These are phyloP conservation scores for Trichoderma sp. DNA, from an alignment of 2,329 filamentous ascomycete genomes.

Conservation along the genomic window DNA sequence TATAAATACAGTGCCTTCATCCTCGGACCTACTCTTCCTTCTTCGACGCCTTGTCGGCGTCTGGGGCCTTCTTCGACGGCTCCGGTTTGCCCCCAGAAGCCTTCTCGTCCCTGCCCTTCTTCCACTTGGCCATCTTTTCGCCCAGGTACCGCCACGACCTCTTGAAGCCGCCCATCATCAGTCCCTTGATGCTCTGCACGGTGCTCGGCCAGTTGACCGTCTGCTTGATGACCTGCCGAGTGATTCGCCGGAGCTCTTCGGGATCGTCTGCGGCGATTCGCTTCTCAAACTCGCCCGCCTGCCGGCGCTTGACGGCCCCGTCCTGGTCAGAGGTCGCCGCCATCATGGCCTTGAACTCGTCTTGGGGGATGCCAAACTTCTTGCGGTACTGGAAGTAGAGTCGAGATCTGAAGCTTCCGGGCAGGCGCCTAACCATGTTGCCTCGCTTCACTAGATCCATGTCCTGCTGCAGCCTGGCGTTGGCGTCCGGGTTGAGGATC, in stretches of 20 bases:
- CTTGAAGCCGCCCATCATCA: slow-evolving; percentile 73
- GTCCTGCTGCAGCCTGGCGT: slow-evolving; percentile 77
- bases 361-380: slow-evolving; percentile 81
- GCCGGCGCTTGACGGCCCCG: slow-evolving; percentile 67
- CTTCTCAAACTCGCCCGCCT: slow-evolving; percentile 83
- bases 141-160: slow-evolving; percentile 74
- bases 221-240: slow-evolving; percentile 76
- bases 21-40: slow-evolving; percentile 3
- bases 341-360: slow-evolving; percentile 85
- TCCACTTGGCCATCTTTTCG: slow-evolving; percentile 76
- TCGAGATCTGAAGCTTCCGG: slow-evolving; percentile 81
- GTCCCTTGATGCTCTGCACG: slow-evolving; percentile 80
- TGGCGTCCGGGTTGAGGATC: slow-evolving; percentile 52
- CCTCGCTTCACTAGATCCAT: slow-evolving; percentile 89
- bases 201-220: slow-evolving; percentile 94
- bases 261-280: slow-evolving; percentile 74
- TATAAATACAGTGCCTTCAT: not conserved
- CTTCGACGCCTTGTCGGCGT: slow-evolving; percentile 10
- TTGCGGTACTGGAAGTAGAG: slow-evolving; percentile 95
- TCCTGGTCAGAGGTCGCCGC: slow-evolving; percentile 72
- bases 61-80: slow-evolving; percentile 32
- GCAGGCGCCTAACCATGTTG: slow-evolving; percentile 94
- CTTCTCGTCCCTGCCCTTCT: slow-evolving; percentile 45
- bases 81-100: slow-evolving; percentile 33
- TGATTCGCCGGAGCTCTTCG: slow-evolving; percentile 67